A percentile compares a stretch with the other conserved stretches of the same genome.
Conservation (phyloP, 2,329 filamentous ascomycete genomes). For the Fusarium penzigii region DNA sequence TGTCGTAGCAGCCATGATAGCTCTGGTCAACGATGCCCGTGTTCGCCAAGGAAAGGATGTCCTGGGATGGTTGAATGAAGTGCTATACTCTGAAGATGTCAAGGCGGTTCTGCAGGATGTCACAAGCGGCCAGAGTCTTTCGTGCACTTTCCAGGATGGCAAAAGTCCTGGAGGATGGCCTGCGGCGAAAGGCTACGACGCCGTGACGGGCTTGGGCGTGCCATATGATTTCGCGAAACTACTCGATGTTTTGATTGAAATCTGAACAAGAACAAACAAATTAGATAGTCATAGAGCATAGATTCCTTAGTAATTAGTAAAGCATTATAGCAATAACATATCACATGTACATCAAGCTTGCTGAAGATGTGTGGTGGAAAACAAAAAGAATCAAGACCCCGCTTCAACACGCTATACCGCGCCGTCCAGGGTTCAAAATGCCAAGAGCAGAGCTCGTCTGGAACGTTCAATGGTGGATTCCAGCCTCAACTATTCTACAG, state of each 20-base stretch:
- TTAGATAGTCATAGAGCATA: too few species aligned
- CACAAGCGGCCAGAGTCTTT: constrained; percentile 39
- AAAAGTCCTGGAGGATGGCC: constrained; percentile 44
- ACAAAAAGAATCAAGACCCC: too few species aligned
- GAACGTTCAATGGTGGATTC: too few species aligned
- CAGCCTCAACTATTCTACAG: too few species aligned
- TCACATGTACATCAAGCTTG: too few species aligned
- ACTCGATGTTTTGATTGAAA: constrained; percentile 33
- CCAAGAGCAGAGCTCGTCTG: too few species aligned
- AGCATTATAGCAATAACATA: too few species aligned
- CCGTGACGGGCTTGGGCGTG: constrained; percentile 52
- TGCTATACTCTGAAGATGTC: constrained; percentile 44
- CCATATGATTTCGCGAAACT: constrained; percentile 44
- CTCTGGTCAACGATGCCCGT: constrained; percentile 56
- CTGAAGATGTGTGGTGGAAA: too few species aligned
- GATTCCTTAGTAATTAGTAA: too few species aligned
- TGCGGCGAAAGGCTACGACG: constrained; percentile 47
- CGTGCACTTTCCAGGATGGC: constrained; percentile 41
- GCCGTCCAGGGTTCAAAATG: too few species aligned
- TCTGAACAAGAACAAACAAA: neutral
- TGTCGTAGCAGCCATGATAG: constrained; percentile 55
- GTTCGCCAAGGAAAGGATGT: constrained; percentile 48
- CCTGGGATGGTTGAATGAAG: constrained; percentile 56
- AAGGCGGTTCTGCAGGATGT: constrained; percentile 43
- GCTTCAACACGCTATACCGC: too few species aligned